Evolutionary conservation across 225 moss, liverwort and hornwort genomes (phyloP).

Genomic region (Pseudoscleropodium purum): DNA sequence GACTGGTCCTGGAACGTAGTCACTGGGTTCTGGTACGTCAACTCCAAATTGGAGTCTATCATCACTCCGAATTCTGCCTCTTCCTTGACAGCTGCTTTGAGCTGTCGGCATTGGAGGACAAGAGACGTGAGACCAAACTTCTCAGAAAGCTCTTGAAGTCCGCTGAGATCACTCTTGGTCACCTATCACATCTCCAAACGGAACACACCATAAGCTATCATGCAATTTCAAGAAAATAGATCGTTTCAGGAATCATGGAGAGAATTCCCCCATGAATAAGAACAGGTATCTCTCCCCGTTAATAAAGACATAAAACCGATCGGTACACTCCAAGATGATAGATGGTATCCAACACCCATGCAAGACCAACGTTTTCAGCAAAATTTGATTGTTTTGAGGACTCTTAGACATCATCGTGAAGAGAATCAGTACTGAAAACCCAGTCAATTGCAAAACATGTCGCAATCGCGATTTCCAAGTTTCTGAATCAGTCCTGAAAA

Average conservation of each 20-base stretch:
- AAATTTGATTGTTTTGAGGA: background rate
- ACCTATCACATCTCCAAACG: conserved; percentile 29
- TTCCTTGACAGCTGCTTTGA: conserved; percentile 7
- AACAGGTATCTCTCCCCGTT: background rate
- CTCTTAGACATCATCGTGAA: background rate
- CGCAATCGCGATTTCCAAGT: background rate
- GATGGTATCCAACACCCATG: background rate
- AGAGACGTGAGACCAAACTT: conserved; percentile 60
- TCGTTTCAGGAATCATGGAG: background rate
- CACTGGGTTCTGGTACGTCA: conserved; percentile 24
- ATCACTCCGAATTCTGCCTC: conserved; percentile 4
- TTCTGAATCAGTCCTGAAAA: background rate
- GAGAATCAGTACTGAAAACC: background rate
- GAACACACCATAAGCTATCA: background rate
- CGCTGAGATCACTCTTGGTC: conserved; percentile 27
- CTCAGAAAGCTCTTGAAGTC: conserved; percentile 47
- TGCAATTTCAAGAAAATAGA: background rate
- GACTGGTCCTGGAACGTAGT: conserved; percentile 19
- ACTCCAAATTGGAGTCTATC: conserved; percentile 11
- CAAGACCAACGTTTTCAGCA: background rate
- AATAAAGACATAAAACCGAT: background rate
- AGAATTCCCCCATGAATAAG: background rate
- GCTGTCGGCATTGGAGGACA: conserved; percentile 47
- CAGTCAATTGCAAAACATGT: background rate
- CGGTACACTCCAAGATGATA: background rate